These are phyloP conservation scores for Phlebopus sp. DNA, from an alignment of 1,284 basidiomycete species.

Conservation along the genomic window DNA sequence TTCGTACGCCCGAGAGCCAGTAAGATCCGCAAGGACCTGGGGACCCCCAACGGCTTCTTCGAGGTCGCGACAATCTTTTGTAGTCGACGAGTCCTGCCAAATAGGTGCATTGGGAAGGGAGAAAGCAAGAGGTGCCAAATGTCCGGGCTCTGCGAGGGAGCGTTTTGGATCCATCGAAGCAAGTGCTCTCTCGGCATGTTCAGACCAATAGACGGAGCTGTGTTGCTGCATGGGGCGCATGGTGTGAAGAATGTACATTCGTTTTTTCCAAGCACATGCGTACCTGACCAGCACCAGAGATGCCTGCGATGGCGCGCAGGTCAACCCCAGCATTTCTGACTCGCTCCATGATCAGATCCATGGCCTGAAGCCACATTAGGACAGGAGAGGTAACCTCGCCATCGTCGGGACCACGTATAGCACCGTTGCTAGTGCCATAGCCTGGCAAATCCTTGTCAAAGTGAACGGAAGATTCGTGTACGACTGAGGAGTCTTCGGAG, in stretches of 20 bases:
- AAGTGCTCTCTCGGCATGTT: constrained; percentile 52
- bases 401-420: constrained; percentile 59
- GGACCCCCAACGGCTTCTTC: constrained; percentile 69
- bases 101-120: constrained; percentile 74
- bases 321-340: constrained; percentile 63
- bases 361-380: constrained; percentile 79
- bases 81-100: constrained; percentile 92
- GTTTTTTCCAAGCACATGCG: constrained; percentile 3
- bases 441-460: constrained; percentile 80
- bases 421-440: constrained; percentile 73
- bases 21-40: constrained; percentile 68
- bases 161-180: constrained; percentile 50
- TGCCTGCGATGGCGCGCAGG: constrained; percentile 54
- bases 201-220: constrained; percentile 86
- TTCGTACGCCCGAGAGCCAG: constrained; percentile 84
- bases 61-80: constrained; percentile 67
- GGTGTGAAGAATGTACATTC: not conserved
- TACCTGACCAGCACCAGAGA: constrained; percentile 79
- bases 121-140: constrained; percentile 65
- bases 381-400: constrained; percentile 82
- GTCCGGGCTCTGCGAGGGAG: constrained; percentile 45
- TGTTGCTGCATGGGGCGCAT: constrained; percentile 64
- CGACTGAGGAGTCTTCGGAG: constrained; percentile 54
- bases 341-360: constrained; percentile 74
- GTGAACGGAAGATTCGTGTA: constrained; percentile 74